Evolutionary conservation across 352 stramenopile species (phyloP).

Genomic region (Globisporangium lucens): DNA sequence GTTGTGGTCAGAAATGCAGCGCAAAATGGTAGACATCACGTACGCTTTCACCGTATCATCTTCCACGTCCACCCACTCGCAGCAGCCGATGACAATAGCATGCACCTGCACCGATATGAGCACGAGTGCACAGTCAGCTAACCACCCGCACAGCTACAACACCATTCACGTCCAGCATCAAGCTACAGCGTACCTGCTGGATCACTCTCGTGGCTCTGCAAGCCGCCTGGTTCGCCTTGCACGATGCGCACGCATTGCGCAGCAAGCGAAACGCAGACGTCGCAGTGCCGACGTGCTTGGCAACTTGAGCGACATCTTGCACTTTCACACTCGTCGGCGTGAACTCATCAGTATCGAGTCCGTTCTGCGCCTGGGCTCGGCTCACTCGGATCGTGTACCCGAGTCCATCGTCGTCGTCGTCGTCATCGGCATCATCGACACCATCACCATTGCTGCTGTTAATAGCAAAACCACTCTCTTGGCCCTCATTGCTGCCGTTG

Average conservation of each 20-base stretch:
- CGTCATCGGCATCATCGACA: slow-evolving; percentile 2
- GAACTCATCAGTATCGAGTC: slow-evolving; percentile 27
- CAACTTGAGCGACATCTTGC: slow-evolving; percentile 8
- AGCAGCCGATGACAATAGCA: slow-evolving; percentile 35
- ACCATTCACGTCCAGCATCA: background rate
- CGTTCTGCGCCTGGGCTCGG: slow-evolving; percentile 19
- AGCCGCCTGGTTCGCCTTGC: slow-evolving; percentile 44
- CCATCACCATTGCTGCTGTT: background rate
- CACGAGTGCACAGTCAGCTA: background rate
- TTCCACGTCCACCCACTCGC: slow-evolving; percentile 58
- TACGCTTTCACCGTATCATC: slow-evolving; percentile 35
- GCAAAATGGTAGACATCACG: background rate
- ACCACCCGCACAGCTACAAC: background rate
- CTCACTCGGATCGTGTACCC: slow-evolving; percentile 66
- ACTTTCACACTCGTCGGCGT: slow-evolving; percentile 29
- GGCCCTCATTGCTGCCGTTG: background rate
- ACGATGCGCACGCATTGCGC: slow-evolving; percentile 62
- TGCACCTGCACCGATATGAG: slow-evolving; percentile 27
- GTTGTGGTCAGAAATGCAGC: background rate
- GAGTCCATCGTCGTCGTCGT: slow-evolving; percentile 57
- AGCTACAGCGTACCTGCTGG: slow-evolving; percentile 15
- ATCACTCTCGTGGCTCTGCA: slow-evolving; percentile 30
- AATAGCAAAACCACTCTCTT: slow-evolving; percentile 3
- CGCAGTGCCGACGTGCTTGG: slow-evolving; percentile 16
- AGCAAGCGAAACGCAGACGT: slow-evolving; percentile 67